These are phyloP conservation scores for Trypanosoma lewisi DNA, from an alignment of 208 protist species.

Conservation along the genomic window DNA sequence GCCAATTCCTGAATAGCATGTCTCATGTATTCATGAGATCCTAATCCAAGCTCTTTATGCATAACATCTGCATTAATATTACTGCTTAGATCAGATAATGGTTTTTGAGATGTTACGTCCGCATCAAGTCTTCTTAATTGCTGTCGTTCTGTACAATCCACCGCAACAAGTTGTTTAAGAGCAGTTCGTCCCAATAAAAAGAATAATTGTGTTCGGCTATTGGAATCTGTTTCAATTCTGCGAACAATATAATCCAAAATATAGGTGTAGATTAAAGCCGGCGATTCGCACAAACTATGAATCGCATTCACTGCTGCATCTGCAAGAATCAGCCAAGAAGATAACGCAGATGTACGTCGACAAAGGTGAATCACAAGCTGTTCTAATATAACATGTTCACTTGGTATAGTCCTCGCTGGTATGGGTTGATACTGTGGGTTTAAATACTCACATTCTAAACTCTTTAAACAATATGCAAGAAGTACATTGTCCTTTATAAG, in stretches of 20 bases:
- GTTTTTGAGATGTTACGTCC: constrained; percentile 14
- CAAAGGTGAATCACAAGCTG: constrained; percentile 81
- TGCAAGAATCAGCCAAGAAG: constrained; percentile 80
- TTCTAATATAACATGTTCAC: constrained; percentile 51
- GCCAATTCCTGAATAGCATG: constrained; percentile 82
- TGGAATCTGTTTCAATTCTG: constrained; percentile 25
- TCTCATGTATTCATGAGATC: constrained; percentile 73
- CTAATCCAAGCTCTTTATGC: constrained; percentile 85
- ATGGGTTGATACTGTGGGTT: constrained; percentile 75
- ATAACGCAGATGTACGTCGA: constrained; percentile 62
- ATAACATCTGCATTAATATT: constrained; percentile 58
- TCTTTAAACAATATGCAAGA: constrained; percentile 73
- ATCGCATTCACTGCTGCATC: constrained; percentile 68
- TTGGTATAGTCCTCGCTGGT: constrained; percentile 37
- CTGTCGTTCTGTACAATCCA: constrained; percentile 72
- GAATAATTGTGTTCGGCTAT: constrained; percentile 66
- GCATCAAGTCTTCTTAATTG: constrained; percentile 66
- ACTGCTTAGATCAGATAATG: neutral
- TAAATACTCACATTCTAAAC: constrained; percentile 65
- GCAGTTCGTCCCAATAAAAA: constrained; percentile 76
- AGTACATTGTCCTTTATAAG: constrained; percentile 79
- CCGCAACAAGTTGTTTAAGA: constrained; percentile 83
- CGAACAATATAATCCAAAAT: constrained; percentile 62
- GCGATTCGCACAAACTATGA: constrained; percentile 72
- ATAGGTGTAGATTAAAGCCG: constrained; percentile 75